phyloP scores from a whole-genome alignment of 2,329 filamentous ascomycete genomes.

The Sclerotinia trifoliorum region DNA sequence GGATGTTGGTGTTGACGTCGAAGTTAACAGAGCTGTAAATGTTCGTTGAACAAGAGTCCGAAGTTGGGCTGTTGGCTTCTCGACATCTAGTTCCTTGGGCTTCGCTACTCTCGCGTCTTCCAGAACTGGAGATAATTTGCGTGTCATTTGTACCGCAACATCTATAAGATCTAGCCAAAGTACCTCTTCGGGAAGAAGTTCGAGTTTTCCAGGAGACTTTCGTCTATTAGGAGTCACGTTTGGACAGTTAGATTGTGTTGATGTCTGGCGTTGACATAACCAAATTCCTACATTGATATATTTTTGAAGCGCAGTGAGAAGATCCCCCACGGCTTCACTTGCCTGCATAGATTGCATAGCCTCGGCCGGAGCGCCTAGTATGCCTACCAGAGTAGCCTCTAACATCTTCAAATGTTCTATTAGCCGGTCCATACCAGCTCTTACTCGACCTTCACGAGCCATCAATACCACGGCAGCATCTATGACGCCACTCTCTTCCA shows the following conservation, averaged over 20 bases:
- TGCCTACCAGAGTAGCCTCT: conserved; percentile 71
- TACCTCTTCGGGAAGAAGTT: conserved; percentile 53
- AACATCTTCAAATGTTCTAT: conserved; percentile 78
- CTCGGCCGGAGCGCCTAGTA: conserved; percentile 62
- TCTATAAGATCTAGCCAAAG: conserved; percentile 64
- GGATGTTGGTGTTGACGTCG: conserved; percentile 55
- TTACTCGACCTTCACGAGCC: conserved; percentile 80
- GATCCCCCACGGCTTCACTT: conserved; percentile 66
- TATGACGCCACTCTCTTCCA: conserved; percentile 86
- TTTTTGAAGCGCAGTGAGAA: conserved; percentile 78
- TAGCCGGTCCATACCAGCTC: conserved; percentile 80
- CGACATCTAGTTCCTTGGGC: conserved; percentile 48
- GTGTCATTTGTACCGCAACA: conserved; percentile 61
- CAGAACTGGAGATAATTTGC: conserved; percentile 59
- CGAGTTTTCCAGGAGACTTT: conserved; percentile 44
- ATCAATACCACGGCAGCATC: conserved; percentile 92
- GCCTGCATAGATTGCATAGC: conserved; percentile 54
- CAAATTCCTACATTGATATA: conserved; percentile 92
- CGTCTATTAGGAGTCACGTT: conserved; percentile 50
- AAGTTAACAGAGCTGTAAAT: conserved; percentile 81
- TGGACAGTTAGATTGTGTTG: conserved; percentile 46
- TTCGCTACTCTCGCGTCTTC: conserved; percentile 39
- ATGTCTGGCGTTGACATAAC: conserved; percentile 86
- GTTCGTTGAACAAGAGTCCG: conserved; percentile 83
- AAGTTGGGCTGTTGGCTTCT: conserved; percentile 64